phyloP scores from a whole-genome alignment of 176 grass and related monocot genomes.

The Metroxylon sagu region DNA sequence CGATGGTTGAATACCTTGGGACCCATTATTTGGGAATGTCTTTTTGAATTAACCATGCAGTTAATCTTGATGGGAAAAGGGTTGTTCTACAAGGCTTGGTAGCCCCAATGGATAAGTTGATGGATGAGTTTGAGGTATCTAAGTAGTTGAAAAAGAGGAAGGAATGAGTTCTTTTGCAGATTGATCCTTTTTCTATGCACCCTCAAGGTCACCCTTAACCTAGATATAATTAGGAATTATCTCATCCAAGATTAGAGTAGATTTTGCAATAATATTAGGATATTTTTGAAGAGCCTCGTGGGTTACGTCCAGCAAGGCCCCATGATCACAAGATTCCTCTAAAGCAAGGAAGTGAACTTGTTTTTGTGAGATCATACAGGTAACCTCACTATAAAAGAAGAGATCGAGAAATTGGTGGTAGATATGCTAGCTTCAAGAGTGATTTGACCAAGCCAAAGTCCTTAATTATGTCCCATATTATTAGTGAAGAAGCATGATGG shows the following conservation, averaged over 20 bases:
- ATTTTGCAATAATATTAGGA: neutral
- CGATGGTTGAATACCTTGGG: neutral
- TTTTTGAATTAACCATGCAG: neutral
- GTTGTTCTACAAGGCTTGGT: too few relatives aligned
- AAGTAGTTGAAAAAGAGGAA: too few relatives aligned
- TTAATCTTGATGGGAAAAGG: neutral
- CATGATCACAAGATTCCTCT: neutral
- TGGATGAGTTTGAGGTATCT: too few relatives aligned
- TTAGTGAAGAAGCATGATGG: constrained; percentile 1
- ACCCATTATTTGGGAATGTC: neutral
- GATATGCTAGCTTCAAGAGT: neutral
- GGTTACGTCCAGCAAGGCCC: neutral
- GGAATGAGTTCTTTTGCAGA: too few relatives aligned
- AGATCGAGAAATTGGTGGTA: neutral
- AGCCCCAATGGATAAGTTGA: too few relatives aligned
- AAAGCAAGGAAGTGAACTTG: too few relatives aligned
- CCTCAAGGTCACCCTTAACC: too few relatives aligned
- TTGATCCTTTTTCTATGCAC: too few relatives aligned
- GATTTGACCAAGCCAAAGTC: neutral
- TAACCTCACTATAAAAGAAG: neutral
- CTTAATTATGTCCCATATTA: neutral
- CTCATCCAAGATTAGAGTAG: too few relatives aligned
- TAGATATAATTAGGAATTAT: too few relatives aligned
- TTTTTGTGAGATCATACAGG: neutral
- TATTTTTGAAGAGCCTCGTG: neutral